Base-by-base conservation (phyloP, 768 basidiomycete species). In the Jaapia argillacea region DNA sequence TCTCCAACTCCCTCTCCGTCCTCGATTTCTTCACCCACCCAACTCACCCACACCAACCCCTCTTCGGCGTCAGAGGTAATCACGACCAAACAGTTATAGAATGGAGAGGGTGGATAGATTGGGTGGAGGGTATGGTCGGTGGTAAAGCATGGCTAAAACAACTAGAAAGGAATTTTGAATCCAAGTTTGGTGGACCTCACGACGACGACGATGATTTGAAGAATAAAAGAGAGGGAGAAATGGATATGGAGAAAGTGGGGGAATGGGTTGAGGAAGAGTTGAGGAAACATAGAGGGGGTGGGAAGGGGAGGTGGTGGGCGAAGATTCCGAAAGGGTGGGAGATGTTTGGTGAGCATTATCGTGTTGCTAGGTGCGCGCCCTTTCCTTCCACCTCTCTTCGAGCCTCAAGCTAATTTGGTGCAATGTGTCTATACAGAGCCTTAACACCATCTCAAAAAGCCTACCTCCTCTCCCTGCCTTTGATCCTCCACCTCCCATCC, bases 41-140 rank as follows among this genome's bases (percentile, higher is more conserved):
- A 52, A 74, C 77, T 43, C 67, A 88, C 35, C n/a, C n/a, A n/a
- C 54, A 63, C 6, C 58, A 81, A 52, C 74, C 77, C 44, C 67
- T 89, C 35, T 72, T 72, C 20, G 91, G 90, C 13, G 89, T 96
- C 3, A 77, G 93, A 24, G 93, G 94, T 0, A 98, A 98, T 58
- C 89, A 97, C 56, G 93, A 98, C 63, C 90, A 97, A 61, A 73
- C 73, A 48, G 77, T 92, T 36, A 72, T 97, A 36, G 85, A 94
- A 63, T 96, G 93, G 93, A 71, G 80, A 21, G 66, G 71, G 1
- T 98, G 90, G 89, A 72, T 86, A 41, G 68, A 83, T 14, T 94
- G 89, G 88, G 77, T 93, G 44, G 48, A 59, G 12, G 48, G 59
- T 5, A 56, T 71, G 21, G 61, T 67, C 0, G 61, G 54, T 5